Evolutionary conservation across 164 flowering plant species (phyloP), one percentile per base, ranked within the genome.

Genomic region (Platanus orientalis): DNA sequence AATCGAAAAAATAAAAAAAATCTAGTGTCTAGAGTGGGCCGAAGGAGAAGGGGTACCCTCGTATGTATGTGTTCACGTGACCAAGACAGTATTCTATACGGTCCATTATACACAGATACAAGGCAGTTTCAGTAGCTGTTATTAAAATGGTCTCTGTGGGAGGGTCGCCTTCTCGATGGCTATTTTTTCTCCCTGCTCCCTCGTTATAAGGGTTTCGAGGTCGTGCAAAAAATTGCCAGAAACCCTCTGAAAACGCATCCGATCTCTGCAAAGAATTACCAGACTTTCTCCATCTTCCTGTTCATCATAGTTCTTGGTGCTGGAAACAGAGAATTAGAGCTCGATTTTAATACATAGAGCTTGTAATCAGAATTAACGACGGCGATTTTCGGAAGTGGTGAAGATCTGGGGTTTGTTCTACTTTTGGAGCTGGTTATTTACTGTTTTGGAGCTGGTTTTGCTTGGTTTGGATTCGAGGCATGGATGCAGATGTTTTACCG

Each of bases 391-490:
- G 10, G 36, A 36, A 23, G 39, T 23, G 13, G 6, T 34, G 36
- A 58, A 42, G 70, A 76, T 66, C 71, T 51, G 45, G 66, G 62
- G 57, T 45, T 66, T 57, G 4, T 45, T 25, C 19, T 49, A 21
- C 45, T 54, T 40, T 14, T 5, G 0, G 30, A 42, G 45, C 54
- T 56, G 62, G 40, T 16, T 44, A 67, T 7, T 16, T 47, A 29
- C 26, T 14, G 29, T 14, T 26, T 45, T 47, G n/a, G 30, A 45
- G 14, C 23, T 24, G 19, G 40, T 40, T 59, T 32, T 50, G 16
- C 40, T 36, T 49, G 9, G 23, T 23, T 58, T 2, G 58, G 20
- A 20, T 57, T 57, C 1, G 59, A 57, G 42, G 44, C 16, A 34
- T 25, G 32, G 57, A 39, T 56, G 66, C 23, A 56, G 45, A n/a